Conservation (phyloP, 345 rosid species). For the Viola odorata region DNA sequence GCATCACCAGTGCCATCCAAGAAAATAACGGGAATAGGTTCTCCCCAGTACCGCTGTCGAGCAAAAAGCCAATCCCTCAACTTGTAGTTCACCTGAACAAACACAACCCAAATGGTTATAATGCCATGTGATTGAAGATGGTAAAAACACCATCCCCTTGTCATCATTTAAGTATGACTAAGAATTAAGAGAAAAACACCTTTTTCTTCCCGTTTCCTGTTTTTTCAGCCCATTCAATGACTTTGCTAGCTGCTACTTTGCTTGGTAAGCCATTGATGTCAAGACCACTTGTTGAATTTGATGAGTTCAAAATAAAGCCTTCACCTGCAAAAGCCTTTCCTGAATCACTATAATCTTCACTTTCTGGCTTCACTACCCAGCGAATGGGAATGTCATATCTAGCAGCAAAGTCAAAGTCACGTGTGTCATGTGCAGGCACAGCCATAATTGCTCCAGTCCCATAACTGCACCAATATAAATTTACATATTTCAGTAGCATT, state of each 20-base stretch:
- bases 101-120: neutral
- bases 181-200: conserved; percentile 47
- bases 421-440: conserved; percentile 85
- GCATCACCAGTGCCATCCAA: conserved; percentile 60
- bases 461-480: conserved; percentile 46
- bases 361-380: conserved; percentile 57
- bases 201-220: conserved; percentile 79
- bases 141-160: neutral
- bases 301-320: conserved; percentile 60
- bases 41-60: conserved; percentile 98
- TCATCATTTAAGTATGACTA: neutral
- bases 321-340: conserved; percentile 55
- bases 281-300: conserved; percentile 49
- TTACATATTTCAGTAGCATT: conserved; percentile 4
- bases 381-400: conserved; percentile 65
- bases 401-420: conserved; percentile 79
- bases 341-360: conserved; percentile 34
- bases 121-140: neutral
- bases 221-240: conserved; percentile 77
- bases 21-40: conserved; percentile 85
- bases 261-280: conserved; percentile 73
- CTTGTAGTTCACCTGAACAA: conserved; percentile 76
- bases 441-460: conserved; percentile 99
- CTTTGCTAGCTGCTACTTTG: conserved; percentile 58
- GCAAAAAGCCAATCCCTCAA: conserved; percentile 99